Percentiles rank a stretch among this genome's conserved stretches.
Conservation (phyloP, 257 asterid genomes). For the Plantago elongata region DNA sequence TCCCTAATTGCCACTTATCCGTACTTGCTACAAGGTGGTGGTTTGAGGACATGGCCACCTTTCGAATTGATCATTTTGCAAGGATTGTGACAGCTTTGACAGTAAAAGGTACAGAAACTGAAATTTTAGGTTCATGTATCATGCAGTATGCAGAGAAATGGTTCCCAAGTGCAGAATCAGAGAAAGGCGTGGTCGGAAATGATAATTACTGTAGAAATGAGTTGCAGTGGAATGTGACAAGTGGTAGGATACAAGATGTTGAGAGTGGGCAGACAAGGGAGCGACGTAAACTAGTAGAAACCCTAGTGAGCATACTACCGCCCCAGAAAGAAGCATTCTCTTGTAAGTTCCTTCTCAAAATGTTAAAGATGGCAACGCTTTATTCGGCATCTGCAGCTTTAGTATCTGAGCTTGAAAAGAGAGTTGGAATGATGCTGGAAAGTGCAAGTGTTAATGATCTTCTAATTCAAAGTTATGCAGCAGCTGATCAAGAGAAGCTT, state of each 20-base stretch:
- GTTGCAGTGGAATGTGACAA: slow-evolving; percentile 52
- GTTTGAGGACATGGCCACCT: slow-evolving; percentile 56
- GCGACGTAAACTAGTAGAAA: slow-evolving; percentile 56
- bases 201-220: slow-evolving; percentile 26
- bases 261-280: slow-evolving; percentile 38
- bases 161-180: slow-evolving; percentile 42
- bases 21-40: slow-evolving; percentile 37
- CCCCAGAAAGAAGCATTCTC: slow-evolving; percentile 61
- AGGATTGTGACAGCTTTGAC: slow-evolving; percentile 58
- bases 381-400: slow-evolving; percentile 66
- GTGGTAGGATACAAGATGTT: slow-evolving; percentile 42
- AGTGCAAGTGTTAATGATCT: slow-evolving; percentile 58
- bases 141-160: slow-evolving; percentile 57
- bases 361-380: slow-evolving; percentile 57
- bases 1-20: not conserved
- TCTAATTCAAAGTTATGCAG: slow-evolving; percentile 51
- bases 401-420: slow-evolving; percentile 73
- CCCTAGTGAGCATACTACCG: slow-evolving; percentile 63
- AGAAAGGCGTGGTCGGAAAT: slow-evolving; percentile 26
- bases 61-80: slow-evolving; percentile 59
- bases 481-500: slow-evolving; percentile 46
- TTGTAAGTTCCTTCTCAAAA: slow-evolving; percentile 58
- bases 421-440: slow-evolving; percentile 65
- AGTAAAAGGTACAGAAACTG: slow-evolving; percentile 54
- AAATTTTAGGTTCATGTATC: slow-evolving; percentile 56